Percentiles rank a stretch among this genome's conserved stretches.
Evolutionary conservation across 345 rosid genomes (phyloP).

Genomic region (Aquilaria sinensis): DNA sequence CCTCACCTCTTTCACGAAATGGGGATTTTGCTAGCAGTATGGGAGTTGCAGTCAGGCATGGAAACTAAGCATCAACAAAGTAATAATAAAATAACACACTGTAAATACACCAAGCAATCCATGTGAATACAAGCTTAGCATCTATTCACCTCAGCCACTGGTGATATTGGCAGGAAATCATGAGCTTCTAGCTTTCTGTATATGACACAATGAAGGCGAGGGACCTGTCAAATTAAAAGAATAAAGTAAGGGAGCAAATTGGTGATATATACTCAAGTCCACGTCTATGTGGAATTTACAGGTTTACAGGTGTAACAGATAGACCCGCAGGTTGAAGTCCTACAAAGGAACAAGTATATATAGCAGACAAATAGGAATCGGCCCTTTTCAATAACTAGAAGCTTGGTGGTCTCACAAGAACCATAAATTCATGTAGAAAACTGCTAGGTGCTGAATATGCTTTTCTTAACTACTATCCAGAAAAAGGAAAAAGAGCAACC

Average conservation of each 20-base stretch:
- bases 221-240: slow-evolving; percentile 45
- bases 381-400: too few species aligned
- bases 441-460: too few species aligned
- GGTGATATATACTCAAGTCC: not conserved
- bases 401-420: too few species aligned
- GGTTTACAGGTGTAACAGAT: too few species aligned
- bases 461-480: too few species aligned
- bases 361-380: too few species aligned
- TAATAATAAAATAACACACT: not conserved
- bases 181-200: slow-evolving; percentile 66
- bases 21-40: slow-evolving; percentile 46
- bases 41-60: not conserved
- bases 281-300: not conserved
- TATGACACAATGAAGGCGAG: slow-evolving; percentile 80
- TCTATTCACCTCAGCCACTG: slow-evolving; percentile 49
- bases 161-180: slow-evolving; percentile 49
- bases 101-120: not conserved
- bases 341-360: too few species aligned
- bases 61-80: not conserved
- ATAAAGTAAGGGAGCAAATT: not conserved
- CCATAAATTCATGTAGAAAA: too few species aligned
- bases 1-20: slow-evolving; percentile 50
- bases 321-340: too few species aligned
- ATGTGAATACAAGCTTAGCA: not conserved
- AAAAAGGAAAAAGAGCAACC: too few species aligned